Evolutionary conservation across 148 eudicot species (phyloP).

Genomic region (Limonium bicolor): DNA sequence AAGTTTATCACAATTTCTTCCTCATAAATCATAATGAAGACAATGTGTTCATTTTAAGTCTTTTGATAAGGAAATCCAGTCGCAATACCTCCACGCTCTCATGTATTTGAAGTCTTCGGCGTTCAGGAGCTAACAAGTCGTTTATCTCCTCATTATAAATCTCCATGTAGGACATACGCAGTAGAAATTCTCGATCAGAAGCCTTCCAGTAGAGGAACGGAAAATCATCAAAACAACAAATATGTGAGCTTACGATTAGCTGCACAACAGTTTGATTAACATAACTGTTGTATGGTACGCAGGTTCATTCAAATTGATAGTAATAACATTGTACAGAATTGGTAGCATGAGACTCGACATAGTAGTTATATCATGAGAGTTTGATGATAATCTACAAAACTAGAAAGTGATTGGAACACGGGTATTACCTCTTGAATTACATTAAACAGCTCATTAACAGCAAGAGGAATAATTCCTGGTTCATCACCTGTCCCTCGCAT

Average conservation of each 20-base stretch:
- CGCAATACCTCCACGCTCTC: constrained; percentile 75
- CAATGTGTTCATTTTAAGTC: neutral
- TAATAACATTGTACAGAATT: no score
- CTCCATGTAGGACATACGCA: constrained; percentile 96
- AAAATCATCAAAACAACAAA: no score
- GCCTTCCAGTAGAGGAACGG: constrained; percentile 29
- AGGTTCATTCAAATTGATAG: no score
- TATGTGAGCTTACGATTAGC: no score
- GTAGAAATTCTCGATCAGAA: constrained; percentile 67
- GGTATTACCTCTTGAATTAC: constrained; percentile 57
- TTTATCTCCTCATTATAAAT: constrained; percentile 94
- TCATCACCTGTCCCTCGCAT: constrained; percentile 79
- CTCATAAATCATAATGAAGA: neutral
- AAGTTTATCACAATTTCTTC: neutral
- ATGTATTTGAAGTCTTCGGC: constrained; percentile 78
- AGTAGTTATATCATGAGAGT: no score
- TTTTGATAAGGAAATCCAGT: neutral
- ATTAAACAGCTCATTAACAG: constrained; percentile 62
- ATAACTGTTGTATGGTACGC: no score
- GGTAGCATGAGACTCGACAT: no score
- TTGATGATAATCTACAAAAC: no score
- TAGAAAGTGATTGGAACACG: no score
- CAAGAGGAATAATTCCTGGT: constrained; percentile 90
- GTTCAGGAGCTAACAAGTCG: constrained; percentile 90
- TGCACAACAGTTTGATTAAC: no score